These are phyloP conservation scores for Endocladia muricata DNA, from an alignment of 31 red algal species.

Conservation along the genomic window DNA sequence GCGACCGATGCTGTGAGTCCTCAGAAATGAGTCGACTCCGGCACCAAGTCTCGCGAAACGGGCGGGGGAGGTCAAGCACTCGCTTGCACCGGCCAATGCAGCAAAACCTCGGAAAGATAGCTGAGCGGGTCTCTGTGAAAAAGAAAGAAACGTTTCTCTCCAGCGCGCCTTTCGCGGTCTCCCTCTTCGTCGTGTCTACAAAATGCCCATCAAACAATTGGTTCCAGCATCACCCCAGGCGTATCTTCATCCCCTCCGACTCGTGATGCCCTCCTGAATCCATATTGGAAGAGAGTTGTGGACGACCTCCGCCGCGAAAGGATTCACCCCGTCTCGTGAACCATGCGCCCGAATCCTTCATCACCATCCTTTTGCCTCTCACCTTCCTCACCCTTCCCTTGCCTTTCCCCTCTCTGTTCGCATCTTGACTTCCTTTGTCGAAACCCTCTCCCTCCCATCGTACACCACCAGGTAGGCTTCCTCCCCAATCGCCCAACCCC, in stretches of 20 bases:
- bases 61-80: not conserved
- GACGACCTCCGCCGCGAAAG: not conserved
- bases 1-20: constrained; percentile 18
- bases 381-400: constrained; percentile 19
- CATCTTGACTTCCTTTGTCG: not conserved
- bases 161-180: too few species aligned
- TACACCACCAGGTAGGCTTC: constrained; percentile 35
- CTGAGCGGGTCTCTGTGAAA: constrained; percentile 38
- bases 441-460: not conserved
- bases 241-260: too few species aligned
- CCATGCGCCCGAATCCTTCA: not conserved
- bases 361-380: not conserved
- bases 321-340: not conserved
- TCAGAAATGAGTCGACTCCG: constrained; percentile 58
- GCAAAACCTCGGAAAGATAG: constrained; percentile 67
- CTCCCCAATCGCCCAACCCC: not conserved
- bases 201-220: too few species aligned
- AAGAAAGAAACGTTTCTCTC: too few species aligned
- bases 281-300: not conserved
- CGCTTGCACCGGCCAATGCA: constrained; percentile 8
- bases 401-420: not conserved
- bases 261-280: too few species aligned
- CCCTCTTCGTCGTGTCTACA: too few species aligned
- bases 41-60: not conserved
- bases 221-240: too few species aligned